Conservation (phyloP, 768 basidiomycete species). For the Pleurotus sapidus region DNA sequence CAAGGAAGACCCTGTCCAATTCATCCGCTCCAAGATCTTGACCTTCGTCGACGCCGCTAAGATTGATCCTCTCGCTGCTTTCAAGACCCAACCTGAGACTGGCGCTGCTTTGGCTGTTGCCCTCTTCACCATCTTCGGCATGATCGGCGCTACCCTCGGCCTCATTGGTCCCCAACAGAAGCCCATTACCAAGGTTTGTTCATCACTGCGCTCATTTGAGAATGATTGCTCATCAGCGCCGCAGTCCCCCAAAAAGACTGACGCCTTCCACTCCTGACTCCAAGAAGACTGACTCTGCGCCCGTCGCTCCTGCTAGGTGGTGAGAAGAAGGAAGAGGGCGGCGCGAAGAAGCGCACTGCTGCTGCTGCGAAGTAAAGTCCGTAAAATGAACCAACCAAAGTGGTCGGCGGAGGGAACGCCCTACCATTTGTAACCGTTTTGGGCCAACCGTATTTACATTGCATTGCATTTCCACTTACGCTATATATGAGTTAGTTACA, state of each 20-base stretch:
- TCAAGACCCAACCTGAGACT: conserved; percentile 88
- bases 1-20: conserved; percentile 62
- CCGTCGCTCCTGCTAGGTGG: conserved; percentile 73
- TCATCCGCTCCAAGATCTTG: conserved; percentile 74
- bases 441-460: conserved; percentile 5
- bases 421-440: background rate
- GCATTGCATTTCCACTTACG: conserved; percentile 1
- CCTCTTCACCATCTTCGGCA: conserved; percentile 77
- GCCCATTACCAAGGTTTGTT: conserved; percentile 65
- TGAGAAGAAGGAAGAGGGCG: conserved; percentile 67
- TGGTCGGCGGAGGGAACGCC: conserved; percentile 1
- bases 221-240: conserved; percentile 2
- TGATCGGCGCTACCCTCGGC: conserved; percentile 79
- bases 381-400: background rate
- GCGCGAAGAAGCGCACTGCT: conserved; percentile 65
- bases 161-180: conserved; percentile 73
- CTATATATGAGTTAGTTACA: background rate
- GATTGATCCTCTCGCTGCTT: conserved; percentile 72
- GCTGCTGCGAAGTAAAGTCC: conserved; percentile 23
- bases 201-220: conserved; percentile 4
- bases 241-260: conserved; percentile 77
- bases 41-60: conserved; percentile 79
- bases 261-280: conserved; percentile 59
- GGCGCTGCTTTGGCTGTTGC: conserved; percentile 74
- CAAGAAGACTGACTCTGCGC: conserved; percentile 62